Base-by-base conservation (phyloP, 352 stramenopile species). In the Pythium coloratum region DNA sequence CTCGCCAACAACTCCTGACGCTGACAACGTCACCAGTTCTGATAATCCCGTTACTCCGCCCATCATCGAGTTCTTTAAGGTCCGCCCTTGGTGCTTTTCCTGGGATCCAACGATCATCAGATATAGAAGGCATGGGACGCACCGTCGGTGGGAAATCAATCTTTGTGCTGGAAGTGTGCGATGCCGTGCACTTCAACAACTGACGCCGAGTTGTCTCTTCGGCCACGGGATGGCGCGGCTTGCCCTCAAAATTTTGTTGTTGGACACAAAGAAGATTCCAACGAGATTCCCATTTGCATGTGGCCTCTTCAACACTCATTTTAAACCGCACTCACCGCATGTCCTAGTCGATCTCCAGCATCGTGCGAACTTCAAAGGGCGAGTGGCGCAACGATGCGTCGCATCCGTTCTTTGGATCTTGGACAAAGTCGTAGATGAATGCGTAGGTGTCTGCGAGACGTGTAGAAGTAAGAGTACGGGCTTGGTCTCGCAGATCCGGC, bases 381-480 rank as follows among this genome's bases (percentile, higher is more conserved):
- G 84, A 81, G 69, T 89, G 84, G 24, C 74, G 68, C n/a, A 92
- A 59, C 36, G 81, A 74, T 3, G 77, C 72, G 40, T 64, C 66
- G 12, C 64, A 89, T 3, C 76, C 78, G 55, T 81, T 70, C 33
- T 60, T 69, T n/a, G 66, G 55, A 40, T 86, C 77, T 36, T 76
- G 66, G 24, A 92, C 82, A 59, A 90, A 89, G 55, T 77, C 77
- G 64, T 90, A 81, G 42, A 90, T 69, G 20, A 80, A 74, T 9
- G 72, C 70, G 58, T 91, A 92, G 8, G 73, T 73, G 0, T 67
- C 64, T 3, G 78, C 80, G 34, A 92, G 75, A 32, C 63, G 68
- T 6, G 70, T 68, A 1, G 65, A 73, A 2, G 77, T 84, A 8
- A 78, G 64, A 6, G 62, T 57, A 5, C 79, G 79, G 1, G 75